Conservation (phyloP, 2,329 filamentous ascomycete species). For the Fusarium brevicatenulatum region DNA sequence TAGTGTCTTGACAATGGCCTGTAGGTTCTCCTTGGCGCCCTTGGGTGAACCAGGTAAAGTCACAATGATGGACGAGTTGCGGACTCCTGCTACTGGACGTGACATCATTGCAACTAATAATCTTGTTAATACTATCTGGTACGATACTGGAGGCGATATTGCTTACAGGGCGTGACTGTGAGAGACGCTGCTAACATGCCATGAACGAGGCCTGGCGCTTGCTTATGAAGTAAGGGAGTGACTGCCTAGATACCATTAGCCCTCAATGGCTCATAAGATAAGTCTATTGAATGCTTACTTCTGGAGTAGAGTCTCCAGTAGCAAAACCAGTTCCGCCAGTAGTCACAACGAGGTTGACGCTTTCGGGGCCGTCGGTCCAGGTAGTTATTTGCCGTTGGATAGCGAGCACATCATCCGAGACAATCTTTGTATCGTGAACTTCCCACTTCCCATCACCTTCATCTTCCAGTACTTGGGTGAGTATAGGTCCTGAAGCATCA, state of each 20-base stretch:
- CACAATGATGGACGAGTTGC: constrained; percentile 82
- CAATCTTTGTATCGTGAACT: constrained; percentile 75
- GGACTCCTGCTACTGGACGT: constrained; percentile 87
- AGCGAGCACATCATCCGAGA: constrained; percentile 76
- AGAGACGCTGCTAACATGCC: constrained; percentile 90
- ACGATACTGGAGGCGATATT: background rate
- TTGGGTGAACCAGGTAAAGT: constrained; percentile 96
- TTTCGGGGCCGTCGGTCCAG: constrained; percentile 76
- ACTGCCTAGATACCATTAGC: constrained; percentile 65
- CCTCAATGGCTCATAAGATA: background rate
- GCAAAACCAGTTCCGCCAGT: constrained; percentile 96
- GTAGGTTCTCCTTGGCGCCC: constrained; percentile 91
- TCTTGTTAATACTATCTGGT: constrained; percentile 30
- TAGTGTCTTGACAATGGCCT: constrained; percentile 87
- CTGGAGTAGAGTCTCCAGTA: constrained; percentile 84
- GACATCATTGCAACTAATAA: constrained; percentile 92
- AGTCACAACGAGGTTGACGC: constrained; percentile 81
- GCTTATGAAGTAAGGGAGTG: constrained; percentile 79
- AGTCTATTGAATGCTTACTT: constrained; percentile 63
- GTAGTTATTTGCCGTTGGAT: constrained; percentile 78
- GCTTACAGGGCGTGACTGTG: constrained; percentile 87
- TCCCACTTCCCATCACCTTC: constrained; percentile 78
- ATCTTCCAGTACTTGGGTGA: constrained; percentile 74
- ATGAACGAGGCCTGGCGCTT: constrained; percentile 92
- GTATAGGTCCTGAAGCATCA: constrained; percentile 75